phyloP scores from a whole-genome alignment of 2,329 filamentous ascomycete genomes.

The Tolypocladium album region DNA sequence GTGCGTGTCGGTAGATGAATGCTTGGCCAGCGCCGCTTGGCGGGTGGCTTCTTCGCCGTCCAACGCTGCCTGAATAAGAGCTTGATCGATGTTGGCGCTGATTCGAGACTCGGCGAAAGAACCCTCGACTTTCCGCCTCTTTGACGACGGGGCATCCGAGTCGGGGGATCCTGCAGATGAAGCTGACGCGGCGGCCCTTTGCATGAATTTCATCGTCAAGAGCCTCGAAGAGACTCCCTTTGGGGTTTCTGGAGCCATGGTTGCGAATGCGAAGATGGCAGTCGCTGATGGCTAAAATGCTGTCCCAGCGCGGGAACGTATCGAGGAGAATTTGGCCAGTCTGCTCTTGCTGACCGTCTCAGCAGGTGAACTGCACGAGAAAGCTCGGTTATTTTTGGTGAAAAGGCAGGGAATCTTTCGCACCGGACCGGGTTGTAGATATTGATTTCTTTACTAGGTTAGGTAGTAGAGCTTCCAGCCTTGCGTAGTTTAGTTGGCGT shows the following conservation, averaged over 20 bases:
- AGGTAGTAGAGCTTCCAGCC: background rate
- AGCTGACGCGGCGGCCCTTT: slow-evolving; percentile 62
- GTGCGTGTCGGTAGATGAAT: slow-evolving; percentile 58
- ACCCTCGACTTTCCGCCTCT: slow-evolving; percentile 47
- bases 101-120: slow-evolving; percentile 24
- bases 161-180: slow-evolving; percentile 32
- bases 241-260: slow-evolving; percentile 41
- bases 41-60: slow-evolving; percentile 58
- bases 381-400: background rate
- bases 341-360: too few species aligned
- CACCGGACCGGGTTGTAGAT: too few species aligned
- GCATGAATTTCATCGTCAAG: slow-evolving; percentile 97
- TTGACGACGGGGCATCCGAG: slow-evolving; percentile 42
- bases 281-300: background rate
- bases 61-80: slow-evolving; percentile 51
- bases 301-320: background rate
- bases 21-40: slow-evolving; percentile 48
- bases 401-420: too few species aligned
- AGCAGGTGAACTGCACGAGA: background rate
- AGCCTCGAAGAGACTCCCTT: slow-evolving; percentile 76
- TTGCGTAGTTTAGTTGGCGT: background rate
- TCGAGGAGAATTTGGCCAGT: background rate
- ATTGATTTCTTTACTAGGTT: slow-evolving; percentile 1
- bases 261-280: background rate
- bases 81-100: slow-evolving; percentile 37